phyloP scores from a whole-genome alignment of 306 rosid genomes.

The Rosa persica region DNA sequence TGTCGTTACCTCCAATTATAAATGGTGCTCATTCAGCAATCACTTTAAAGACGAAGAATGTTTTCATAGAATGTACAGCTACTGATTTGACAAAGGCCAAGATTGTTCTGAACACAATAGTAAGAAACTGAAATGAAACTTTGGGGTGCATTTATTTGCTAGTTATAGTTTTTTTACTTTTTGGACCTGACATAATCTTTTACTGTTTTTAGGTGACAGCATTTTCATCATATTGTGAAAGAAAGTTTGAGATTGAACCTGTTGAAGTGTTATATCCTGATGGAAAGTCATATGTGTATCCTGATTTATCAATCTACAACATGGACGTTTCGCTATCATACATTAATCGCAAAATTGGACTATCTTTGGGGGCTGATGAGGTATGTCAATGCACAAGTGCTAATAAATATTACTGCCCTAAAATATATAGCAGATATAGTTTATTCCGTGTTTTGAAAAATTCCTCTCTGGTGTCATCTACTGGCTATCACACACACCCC shows the following conservation, averaged over 20 bases:
- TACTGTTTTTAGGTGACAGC: slow-evolving; percentile 60
- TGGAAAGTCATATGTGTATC: slow-evolving; percentile 71
- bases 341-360: slow-evolving; percentile 64
- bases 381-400: slow-evolving; percentile 31
- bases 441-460: no score
- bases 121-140: slow-evolving; percentile 28
- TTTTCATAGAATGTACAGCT: slow-evolving; percentile 93
- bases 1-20: slow-evolving; percentile 92
- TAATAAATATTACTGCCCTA: slow-evolving; percentile 3
- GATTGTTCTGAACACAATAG: slow-evolving; percentile 89
- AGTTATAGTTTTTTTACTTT: slow-evolving; percentile 14
- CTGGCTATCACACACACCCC: no score
- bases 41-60: slow-evolving; percentile 77
- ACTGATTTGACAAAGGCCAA: slow-evolving; percentile 96
- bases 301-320: slow-evolving; percentile 77
- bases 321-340: slow-evolving; percentile 87
- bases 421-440: neutral
- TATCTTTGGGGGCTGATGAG: slow-evolving; percentile 72
- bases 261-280: slow-evolving; percentile 79
- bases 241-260: slow-evolving; percentile 79
- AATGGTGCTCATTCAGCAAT: slow-evolving; percentile 96
- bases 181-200: slow-evolving; percentile 15
- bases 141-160: slow-evolving; percentile 12
- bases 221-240: slow-evolving; percentile 69
- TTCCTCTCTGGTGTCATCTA: no score